Conservation (phyloP, 345 rosid genomes). For the Brassica rapa region DNA sequence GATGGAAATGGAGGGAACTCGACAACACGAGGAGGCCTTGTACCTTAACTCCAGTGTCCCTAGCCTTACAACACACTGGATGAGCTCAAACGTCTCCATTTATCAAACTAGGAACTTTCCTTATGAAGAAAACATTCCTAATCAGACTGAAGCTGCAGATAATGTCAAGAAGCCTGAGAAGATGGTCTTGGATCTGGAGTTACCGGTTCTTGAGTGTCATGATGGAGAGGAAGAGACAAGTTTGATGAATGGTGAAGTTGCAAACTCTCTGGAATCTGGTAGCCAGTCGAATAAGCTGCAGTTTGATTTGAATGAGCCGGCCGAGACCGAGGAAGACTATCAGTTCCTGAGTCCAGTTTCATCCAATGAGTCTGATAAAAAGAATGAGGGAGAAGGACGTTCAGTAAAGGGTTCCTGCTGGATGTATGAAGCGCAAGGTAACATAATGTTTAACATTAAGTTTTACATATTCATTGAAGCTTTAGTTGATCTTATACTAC, state of each 20-base stretch:
- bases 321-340: constrained; percentile 43
- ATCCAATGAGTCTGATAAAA: constrained; percentile 1
- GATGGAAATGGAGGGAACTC: constrained; percentile 48
- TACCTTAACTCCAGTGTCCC: constrained; percentile 33
- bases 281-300: constrained; percentile 25
- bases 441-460: background rate
- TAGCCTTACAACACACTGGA: constrained; percentile 29
- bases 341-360: constrained; percentile 33
- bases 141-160: constrained; percentile 28
- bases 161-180: constrained; percentile 45
- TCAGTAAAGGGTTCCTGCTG: background rate
- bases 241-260: constrained; percentile 23
- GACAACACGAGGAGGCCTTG: constrained; percentile 23
- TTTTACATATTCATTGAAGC: background rate
- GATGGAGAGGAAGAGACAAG: constrained; percentile 43
- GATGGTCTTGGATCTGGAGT: constrained; percentile 59
- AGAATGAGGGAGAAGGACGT: constrained; percentile 17
- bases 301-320: constrained; percentile 58
- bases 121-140: constrained; percentile 11
- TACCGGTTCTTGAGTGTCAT: constrained; percentile 47
- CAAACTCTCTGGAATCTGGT: constrained; percentile 25
- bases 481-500: constrained; percentile 7
- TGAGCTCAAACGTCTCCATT: constrained; percentile 36
- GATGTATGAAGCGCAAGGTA: constrained; percentile 32
- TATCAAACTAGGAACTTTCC: constrained; percentile 23